phyloP scores from a whole-genome alignment of 164 flowering plant species.

The Warburgia ugandensis region DNA sequence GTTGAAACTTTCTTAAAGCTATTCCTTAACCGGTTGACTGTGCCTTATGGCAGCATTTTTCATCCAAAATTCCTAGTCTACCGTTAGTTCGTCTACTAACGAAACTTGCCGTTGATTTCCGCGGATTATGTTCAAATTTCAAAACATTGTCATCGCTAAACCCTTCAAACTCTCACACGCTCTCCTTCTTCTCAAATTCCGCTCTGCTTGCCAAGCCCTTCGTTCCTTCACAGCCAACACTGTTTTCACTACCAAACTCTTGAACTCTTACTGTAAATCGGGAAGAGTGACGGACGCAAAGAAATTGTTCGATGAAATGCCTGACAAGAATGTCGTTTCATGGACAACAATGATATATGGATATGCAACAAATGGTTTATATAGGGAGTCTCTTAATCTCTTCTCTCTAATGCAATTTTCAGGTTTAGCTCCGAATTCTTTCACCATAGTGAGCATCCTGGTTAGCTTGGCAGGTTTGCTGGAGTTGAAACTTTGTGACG shows the following conservation, averaged over 20 bases:
- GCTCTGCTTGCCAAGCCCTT: background rate
- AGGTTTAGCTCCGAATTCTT: constrained; percentile 25
- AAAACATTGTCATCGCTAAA: too few species aligned
- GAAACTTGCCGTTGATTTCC: too few species aligned
- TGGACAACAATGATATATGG: constrained; percentile 33
- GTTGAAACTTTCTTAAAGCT: too few species aligned
- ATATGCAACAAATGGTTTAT: constrained; percentile 22
- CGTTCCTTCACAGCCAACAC: background rate
- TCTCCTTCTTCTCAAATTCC: too few species aligned
- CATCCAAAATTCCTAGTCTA: too few species aligned
- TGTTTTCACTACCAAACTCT: constrained; percentile 5
- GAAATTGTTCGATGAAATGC: constrained; percentile 29
- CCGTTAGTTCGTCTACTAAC: too few species aligned
- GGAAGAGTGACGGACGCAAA: constrained; percentile 23
- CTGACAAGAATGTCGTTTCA: constrained; percentile 17
- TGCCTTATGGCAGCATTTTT: too few species aligned
- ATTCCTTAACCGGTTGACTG: too few species aligned
- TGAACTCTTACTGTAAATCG: constrained; percentile 9
- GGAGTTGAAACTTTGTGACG: constrained; percentile 10
- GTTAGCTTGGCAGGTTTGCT: constrained; percentile 15
- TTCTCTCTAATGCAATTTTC: constrained; percentile 23
- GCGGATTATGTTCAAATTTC: too few species aligned
- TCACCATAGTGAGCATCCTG: constrained; percentile 31
- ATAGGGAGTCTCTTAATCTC: constrained; percentile 11
- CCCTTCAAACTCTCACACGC: too few species aligned